Conservation (phyloP, 352 stramenopile species). For the Pythium plurisporium region DNA sequence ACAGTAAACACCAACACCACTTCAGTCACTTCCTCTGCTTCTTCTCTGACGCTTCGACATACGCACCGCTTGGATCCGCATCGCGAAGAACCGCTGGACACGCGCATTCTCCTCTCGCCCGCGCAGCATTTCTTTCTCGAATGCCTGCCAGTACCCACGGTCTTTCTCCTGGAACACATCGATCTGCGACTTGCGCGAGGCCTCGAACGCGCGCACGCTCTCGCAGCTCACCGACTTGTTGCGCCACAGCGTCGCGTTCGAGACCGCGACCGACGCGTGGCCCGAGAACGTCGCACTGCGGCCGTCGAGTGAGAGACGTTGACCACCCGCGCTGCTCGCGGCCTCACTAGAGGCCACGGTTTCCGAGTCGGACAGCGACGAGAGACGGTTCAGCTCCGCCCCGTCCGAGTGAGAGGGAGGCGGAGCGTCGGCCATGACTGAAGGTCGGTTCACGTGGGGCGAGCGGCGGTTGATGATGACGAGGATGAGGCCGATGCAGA, state of each 20-base stretch:
- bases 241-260: constrained; percentile 41
- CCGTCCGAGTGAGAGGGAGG: no score
- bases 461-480: background rate
- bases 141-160: constrained; percentile 71
- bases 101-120: constrained; percentile 61
- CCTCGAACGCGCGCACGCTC: constrained; percentile 60
- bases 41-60: no score
- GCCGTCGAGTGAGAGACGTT: constrained; percentile 8
- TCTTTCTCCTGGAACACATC: constrained; percentile 65
- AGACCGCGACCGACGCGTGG: constrained; percentile 13
- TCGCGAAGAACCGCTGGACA: constrained; percentile 61
- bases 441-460: no score
- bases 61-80: constrained; percentile 54
- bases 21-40: background rate
- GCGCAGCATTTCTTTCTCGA: constrained; percentile 66
- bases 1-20: background rate
- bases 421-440: background rate
- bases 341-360: background rate
- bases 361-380: background rate
- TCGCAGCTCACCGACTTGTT: constrained; percentile 61
- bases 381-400: background rate
- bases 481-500: background rate
- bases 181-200: constrained; percentile 58
- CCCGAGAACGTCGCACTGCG: constrained; percentile 13
- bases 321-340: background rate